These are phyloP conservation scores for Magnusiomyces sp. DNA, from an alignment of 1,139 yeast genomes.

Conservation along the genomic window DNA sequence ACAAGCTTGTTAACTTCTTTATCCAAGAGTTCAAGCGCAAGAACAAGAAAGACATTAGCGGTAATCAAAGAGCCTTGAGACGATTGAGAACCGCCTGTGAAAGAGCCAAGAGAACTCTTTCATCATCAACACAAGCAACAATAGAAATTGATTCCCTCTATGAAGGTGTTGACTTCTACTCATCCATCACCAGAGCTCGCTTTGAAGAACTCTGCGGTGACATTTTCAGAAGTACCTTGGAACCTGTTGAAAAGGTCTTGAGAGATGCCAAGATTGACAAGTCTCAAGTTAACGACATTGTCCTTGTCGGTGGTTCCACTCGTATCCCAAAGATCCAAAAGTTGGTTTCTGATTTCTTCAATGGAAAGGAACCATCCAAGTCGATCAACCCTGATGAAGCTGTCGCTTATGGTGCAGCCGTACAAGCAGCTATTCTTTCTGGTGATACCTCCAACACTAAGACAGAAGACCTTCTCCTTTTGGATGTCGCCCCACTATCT, in stretches of 20 bases:
- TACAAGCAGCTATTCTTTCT: conserved; percentile 81
- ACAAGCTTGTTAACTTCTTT: conserved; percentile 91
- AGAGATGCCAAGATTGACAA: conserved; percentile 90
- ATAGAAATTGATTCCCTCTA: conserved; percentile 94
- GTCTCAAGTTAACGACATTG: conserved; percentile 88
- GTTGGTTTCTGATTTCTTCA: conserved; percentile 94
- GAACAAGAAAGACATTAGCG: conserved; percentile 86
- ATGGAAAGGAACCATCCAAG: conserved; percentile 54
- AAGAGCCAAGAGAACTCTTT: conserved; percentile 98
- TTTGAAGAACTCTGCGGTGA: conserved; percentile 96
- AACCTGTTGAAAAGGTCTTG: conserved; percentile 96
- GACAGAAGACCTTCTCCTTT: conserved; percentile 72
- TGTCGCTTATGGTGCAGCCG: conserved; percentile 96
- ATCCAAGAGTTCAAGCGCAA: conserved; percentile 88
- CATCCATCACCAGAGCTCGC: conserved; percentile 97
- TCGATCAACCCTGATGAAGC: conserved; percentile 37
- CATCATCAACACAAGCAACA: conserved; percentile 93
- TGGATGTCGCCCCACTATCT: conserved; percentile 84
- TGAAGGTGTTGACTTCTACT: conserved; percentile 95
- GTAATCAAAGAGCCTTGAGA: conserved; percentile 93
- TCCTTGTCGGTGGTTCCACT: conserved; percentile 99
- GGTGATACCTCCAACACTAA: conserved; percentile 70
- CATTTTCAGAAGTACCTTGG: conserved; percentile 91
- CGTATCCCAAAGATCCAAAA: conserved; percentile 99
- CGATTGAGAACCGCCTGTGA: conserved; percentile 99